Base-by-base conservation (phyloP, 768 basidiomycete genomes). In the Udeniomyces megalosporus region DNA sequence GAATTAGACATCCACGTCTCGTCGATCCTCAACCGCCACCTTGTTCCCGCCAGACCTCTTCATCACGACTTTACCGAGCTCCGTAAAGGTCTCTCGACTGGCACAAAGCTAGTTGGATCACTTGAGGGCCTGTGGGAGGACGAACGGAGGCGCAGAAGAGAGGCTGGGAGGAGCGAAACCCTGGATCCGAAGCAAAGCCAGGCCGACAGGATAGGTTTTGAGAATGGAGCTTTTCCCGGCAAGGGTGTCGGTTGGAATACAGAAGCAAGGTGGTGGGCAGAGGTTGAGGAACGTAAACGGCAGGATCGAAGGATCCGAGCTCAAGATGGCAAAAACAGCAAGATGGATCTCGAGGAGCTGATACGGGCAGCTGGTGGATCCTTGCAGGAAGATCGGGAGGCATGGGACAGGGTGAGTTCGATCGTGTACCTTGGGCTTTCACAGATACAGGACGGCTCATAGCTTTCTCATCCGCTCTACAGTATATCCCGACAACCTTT, bases 41-140 rank as follows among this genome's bases (percentile, higher is more conserved):
- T 71, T 26, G 75, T 95, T 52, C 68, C 74, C 26, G 76, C 84
- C 2, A 82, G 90, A 45, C 78, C 82, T 66, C 76, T 84, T 50
- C 84, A 85, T 65, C 81, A 88, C 69, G 78, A 80, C 62, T 75
- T 84, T 48, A 66, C 71, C 29, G 86, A 90, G 63, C 81, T 84
- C 46, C 68, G 59, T 73, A 78, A 34, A 71, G 57, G 57, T 24
- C 82, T 59, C 66, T 78, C 71, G 38, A 67, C 67, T 4, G 67
- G 72, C 12, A 86, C 87, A 67, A 88, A 86, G 48, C 79, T 93
- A 29, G 85, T 99, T 6, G 77, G 83, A 46, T 84, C 88, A 69
- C 86, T 97, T 50, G 83, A 87, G 66, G 93, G 96, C 74, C 77
- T 97, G 2, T 99, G 93, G 93, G 88, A 92, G 55, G 91, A 96